A percentile compares a stretch with the other conserved stretches of the same genome.
Evolutionary conservation across 2,329 filamentous ascomycete genomes (phyloP).

Genomic region (Arthrobotrys megalospora): DNA sequence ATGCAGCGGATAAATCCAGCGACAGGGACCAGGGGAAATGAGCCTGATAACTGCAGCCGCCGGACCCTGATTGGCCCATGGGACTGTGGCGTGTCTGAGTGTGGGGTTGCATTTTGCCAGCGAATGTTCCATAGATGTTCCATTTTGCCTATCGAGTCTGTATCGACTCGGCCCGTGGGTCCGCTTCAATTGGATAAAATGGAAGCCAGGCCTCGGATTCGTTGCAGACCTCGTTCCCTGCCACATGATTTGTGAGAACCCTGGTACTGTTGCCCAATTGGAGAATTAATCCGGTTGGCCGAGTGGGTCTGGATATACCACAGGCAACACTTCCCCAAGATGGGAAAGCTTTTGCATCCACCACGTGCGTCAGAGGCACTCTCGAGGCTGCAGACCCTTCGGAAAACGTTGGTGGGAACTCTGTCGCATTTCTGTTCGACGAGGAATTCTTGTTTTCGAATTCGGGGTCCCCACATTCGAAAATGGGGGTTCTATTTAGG

Average conservation of each 20-base stretch:
- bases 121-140: slow-evolving; percentile 61
- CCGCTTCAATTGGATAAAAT: slow-evolving; percentile 60
- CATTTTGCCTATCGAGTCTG: slow-evolving; percentile 57
- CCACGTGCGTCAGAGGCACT: slow-evolving; percentile 52
- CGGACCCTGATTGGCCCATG: slow-evolving; percentile 44
- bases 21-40: slow-evolving; percentile 40
- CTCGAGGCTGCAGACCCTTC: slow-evolving; percentile 27
- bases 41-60: slow-evolving; percentile 61
- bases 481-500: slow-evolving; percentile 31
- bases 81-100: slow-evolving; percentile 37
- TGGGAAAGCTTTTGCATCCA: slow-evolving; percentile 34
- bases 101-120: slow-evolving; percentile 60
- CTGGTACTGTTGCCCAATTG: slow-evolving; percentile 40
- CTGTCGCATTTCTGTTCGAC: background rate
- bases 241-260: slow-evolving; percentile 31
- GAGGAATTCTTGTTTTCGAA: slow-evolving; percentile 25
- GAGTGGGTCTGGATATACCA: slow-evolving; percentile 34
- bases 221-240: slow-evolving; percentile 36
- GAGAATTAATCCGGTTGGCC: slow-evolving; percentile 61
- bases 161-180: slow-evolving; percentile 53
- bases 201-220: slow-evolving; percentile 23
- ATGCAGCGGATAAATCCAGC: slow-evolving; percentile 53
- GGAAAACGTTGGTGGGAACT: slow-evolving; percentile 54
- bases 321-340: slow-evolving; percentile 42
- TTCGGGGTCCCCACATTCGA: slow-evolving; percentile 48